Evolutionary conservation across 371 early-diverging fungal genomes (phyloP).

Genomic region (Zopfochytrium polystomum): DNA sequence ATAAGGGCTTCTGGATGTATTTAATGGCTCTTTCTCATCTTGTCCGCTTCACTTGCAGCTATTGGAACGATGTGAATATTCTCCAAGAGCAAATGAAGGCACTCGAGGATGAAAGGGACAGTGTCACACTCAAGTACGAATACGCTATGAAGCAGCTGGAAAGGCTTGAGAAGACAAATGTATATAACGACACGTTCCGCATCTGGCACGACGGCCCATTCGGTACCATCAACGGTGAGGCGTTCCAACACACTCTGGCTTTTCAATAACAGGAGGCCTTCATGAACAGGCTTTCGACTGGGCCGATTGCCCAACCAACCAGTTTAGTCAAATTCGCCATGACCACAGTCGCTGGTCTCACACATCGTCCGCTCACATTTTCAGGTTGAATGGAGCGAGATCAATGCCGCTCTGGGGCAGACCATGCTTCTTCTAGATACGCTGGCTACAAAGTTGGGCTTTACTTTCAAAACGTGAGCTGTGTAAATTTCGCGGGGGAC

Average conservation of each 20-base stretch:
- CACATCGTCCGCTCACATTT: not conserved
- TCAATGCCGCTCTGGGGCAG: slow-evolving; percentile 96
- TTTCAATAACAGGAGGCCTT: slow-evolving; percentile 1
- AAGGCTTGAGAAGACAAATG: slow-evolving; percentile 82
- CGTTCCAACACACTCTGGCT: slow-evolving; percentile 3
- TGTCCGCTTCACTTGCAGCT: slow-evolving; percentile 41
- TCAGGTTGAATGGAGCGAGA: slow-evolving; percentile 89
- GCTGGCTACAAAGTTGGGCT: slow-evolving; percentile 76
- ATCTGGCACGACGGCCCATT: slow-evolving; percentile 82
- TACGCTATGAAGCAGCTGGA: slow-evolving; percentile 74
- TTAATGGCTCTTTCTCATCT: not conserved
- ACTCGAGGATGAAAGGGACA: slow-evolving; percentile 76
- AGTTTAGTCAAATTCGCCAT: slow-evolving; percentile 27
- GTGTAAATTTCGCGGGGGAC: not conserved
- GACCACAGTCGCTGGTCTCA: not conserved
- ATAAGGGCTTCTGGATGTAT: too few relatives aligned
- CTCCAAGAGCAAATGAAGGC: slow-evolving; percentile 58
- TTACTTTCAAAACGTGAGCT: slow-evolving; percentile 71
- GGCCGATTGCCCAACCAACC: slow-evolving; percentile 75
- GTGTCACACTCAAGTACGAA: slow-evolving; percentile 73
- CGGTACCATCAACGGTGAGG: slow-evolving; percentile 83
- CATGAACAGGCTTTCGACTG: slow-evolving; percentile 63
- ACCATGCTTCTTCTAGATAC: slow-evolving; percentile 81
- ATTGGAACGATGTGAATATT: slow-evolving; percentile 75
- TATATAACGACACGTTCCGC: slow-evolving; percentile 88